Evolutionary conservation across 208 protist genomes (phyloP).

Genomic region (Leishmania guyanensis): DNA sequence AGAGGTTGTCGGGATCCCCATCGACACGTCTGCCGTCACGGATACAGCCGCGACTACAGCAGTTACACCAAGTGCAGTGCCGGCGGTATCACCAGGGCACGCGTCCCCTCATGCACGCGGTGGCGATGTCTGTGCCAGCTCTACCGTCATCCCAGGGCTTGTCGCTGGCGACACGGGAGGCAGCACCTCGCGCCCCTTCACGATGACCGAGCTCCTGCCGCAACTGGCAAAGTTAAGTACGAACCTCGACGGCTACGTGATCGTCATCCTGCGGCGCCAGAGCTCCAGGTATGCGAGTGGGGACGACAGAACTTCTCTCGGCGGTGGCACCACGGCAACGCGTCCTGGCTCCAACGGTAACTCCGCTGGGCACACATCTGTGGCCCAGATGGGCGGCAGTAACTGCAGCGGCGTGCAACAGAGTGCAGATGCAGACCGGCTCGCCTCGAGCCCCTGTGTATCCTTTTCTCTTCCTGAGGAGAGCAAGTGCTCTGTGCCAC

Average conservation of each 20-base stretch:
- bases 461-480: neutral
- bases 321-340: neutral
- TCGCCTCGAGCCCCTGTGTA: neutral
- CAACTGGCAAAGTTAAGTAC: slow-evolving; percentile 33
- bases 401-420: neutral
- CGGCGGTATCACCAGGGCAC: neutral
- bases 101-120: neutral
- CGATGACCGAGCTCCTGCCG: slow-evolving; percentile 22
- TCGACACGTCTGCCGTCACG: neutral
- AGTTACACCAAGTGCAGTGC: neutral
- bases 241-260: slow-evolving; percentile 34
- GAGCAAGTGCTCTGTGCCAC: neutral
- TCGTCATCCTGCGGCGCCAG: slow-evolving; percentile 27
- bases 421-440: neutral
- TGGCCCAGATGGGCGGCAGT: neutral
- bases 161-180: neutral
- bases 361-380: neutral
- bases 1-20: slow-evolving; percentile 27
- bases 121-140: neutral
- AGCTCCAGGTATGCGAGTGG: neutral
- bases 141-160: neutral
- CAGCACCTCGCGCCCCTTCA: slow-evolving; percentile 4
- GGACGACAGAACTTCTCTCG: neutral
- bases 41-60: neutral
- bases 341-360: neutral